phyloP scores from a whole-genome alignment of 192 early-diverging fungal species.

The Podila minutissima region DNA sequence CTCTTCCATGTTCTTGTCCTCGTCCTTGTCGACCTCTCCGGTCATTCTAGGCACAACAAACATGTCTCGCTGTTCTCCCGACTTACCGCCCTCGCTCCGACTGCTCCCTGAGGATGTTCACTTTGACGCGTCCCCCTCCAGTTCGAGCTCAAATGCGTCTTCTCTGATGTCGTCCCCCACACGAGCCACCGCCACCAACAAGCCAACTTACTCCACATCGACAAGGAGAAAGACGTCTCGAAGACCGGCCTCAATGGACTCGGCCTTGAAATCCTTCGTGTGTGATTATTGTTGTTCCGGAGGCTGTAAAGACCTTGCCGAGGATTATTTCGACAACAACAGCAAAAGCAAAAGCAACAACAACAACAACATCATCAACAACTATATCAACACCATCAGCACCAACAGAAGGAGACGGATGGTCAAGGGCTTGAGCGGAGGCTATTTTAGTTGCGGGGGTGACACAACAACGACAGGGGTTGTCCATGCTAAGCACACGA shows the following conservation, averaged over 20 bases:
- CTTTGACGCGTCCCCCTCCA: conserved; percentile 4
- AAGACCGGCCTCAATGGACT: neutral
- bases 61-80: neutral
- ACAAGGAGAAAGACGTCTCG: neutral
- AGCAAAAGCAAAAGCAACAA: neutral
- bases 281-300: neutral
- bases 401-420: neutral
- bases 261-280: neutral
- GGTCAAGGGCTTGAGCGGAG: neutral
- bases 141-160: neutral
- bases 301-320: neutral
- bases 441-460: neutral
- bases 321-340: neutral
- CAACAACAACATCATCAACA: neutral
- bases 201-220: neutral
- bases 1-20: neutral
- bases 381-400: too few relatives aligned
- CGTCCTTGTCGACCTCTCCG: neutral
- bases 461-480: neutral
- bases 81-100: neutral
- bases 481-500: neutral
- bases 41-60: neutral
- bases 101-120: neutral
- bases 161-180: neutral
- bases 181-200: neutral